These are phyloP conservation scores for Drechslerella stenobrocha DNA, from an alignment of 2,329 filamentous ascomycete species.

Conservation along the genomic window DNA sequence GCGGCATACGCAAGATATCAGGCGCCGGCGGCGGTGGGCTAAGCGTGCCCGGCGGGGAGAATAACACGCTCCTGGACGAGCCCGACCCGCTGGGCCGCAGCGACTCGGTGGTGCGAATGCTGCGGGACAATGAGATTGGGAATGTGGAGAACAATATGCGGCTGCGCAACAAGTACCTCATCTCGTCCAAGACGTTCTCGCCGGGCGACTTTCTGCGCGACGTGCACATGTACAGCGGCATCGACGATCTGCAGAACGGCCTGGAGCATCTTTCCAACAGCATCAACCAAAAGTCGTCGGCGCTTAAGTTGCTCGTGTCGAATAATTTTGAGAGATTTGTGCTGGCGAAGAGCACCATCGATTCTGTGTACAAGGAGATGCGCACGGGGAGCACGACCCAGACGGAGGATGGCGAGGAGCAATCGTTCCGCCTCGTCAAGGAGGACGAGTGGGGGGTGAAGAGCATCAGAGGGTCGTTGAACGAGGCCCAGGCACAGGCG, in stretches of 20 bases:
- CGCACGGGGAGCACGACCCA: constrained; percentile 64
- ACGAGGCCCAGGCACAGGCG: constrained; percentile 89
- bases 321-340: constrained; percentile 99
- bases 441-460: constrained; percentile 88
- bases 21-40: constrained; percentile 47
- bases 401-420: constrained; percentile 56
- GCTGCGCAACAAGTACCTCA: constrained; percentile 84
- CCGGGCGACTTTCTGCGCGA: constrained; percentile 89
- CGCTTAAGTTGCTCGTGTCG: constrained; percentile 92
- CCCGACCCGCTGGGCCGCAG: constrained; percentile 85
- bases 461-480: constrained; percentile 82
- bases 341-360: constrained; percentile 93
- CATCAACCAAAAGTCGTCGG: constrained; percentile 97
- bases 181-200: constrained; percentile 94
- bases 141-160: constrained; percentile 81
- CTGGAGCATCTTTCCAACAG: constrained; percentile 84
- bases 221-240: constrained; percentile 83
- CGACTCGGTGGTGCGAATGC: constrained; percentile 79
- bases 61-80: constrained; percentile 85
- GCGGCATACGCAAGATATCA: constrained; percentile 47
- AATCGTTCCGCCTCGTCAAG: constrained; percentile 69
- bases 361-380: constrained; percentile 99
- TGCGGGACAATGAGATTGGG: constrained; percentile 71
- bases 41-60: constrained; percentile 59
- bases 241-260: constrained; percentile 75